Conservation (phyloP, 2,329 filamentous ascomycete genomes). For the Neofusicoccum sp. region DNA sequence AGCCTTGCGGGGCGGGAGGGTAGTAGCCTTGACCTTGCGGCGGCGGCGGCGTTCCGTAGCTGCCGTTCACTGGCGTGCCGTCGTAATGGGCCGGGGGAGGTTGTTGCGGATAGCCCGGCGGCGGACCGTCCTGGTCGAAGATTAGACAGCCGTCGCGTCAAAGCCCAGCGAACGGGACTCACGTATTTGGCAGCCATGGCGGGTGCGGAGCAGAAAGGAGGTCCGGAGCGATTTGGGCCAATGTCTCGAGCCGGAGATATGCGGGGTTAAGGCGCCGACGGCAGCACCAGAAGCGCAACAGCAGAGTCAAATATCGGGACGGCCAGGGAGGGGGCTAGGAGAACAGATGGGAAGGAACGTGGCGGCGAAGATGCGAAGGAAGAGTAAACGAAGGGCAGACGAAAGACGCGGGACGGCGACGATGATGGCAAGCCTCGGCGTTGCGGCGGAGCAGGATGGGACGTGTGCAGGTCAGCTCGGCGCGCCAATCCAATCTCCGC, state of each 20-base stretch:
- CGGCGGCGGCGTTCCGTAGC: neutral
- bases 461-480: neutral
- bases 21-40: neutral
- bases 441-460: constrained; percentile 10
- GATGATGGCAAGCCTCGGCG: constrained; percentile 7
- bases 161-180: neutral
- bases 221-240: too few species aligned
- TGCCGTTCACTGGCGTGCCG: too few species aligned
- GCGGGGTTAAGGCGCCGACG: too few species aligned
- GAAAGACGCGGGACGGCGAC: neutral
- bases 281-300: too few species aligned
- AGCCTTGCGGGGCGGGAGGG: neutral
- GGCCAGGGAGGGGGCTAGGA: too few species aligned
- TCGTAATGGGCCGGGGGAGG: neutral
- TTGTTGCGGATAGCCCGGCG: constrained; percentile 9
- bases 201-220: neutral
- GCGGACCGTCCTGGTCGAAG: neutral
- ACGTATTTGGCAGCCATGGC: constrained; percentile 8
- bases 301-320: too few species aligned
- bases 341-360: too few species aligned
- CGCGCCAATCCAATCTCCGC: too few species aligned
- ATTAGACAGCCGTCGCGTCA: neutral
- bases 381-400: too few species aligned
- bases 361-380: too few species aligned
- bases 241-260: too few species aligned